Base-by-base conservation (phyloP, 129 eudicot genomes). In the Arctium lappa region DNA sequence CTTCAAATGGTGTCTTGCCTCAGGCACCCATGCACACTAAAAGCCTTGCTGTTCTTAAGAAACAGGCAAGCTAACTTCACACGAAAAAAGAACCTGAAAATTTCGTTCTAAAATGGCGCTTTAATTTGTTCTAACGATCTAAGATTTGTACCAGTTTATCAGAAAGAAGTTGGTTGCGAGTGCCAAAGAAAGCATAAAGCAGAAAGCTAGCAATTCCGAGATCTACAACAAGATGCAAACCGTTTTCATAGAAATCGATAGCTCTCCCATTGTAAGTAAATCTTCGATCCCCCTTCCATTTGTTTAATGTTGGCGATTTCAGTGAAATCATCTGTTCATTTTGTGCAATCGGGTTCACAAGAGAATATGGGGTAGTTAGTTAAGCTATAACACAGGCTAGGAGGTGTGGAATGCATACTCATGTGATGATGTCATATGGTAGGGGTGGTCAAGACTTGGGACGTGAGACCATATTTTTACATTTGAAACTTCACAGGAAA, bases 1-100 rank as follows among this genome's bases (percentile, higher is more conserved):
- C 91, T 80, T 88, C 93, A 65, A 87, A 90, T 71, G 93, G 93
- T 31, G 89, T 90, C 8, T 81, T 90, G 84, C 93, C 93, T 65
- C 93, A 90, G 74, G 81, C 93, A 40, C 93, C 93, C 42, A 90
- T 90, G 93, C 93, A 90, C 85, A 90, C 91, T 44, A 88, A 88
- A 83, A 86, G 91, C 75, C 88, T 90, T 16, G 93, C 93, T 10
- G 88, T 81, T 70, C 89, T 90, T 4, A 83, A 88, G 73, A 83
- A 81, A 56, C 92, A 86, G 82, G 91, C 78, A 22, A 66, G 81
- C 27, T 40, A 38, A 6, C 68, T 16, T 29, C 10, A 56, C 65
- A 56, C 8, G 29, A 16, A 37, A 73, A 36, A 15, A 16, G 1
- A 73, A 38, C 1, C 12, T 22, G 29, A 8, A n/a, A 39, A 50